Evolutionary conservation across 139 green algal genomes (phyloP), one percentile per base, ranked within the genome.

Genomic region (Chlorella sp.): DNA sequence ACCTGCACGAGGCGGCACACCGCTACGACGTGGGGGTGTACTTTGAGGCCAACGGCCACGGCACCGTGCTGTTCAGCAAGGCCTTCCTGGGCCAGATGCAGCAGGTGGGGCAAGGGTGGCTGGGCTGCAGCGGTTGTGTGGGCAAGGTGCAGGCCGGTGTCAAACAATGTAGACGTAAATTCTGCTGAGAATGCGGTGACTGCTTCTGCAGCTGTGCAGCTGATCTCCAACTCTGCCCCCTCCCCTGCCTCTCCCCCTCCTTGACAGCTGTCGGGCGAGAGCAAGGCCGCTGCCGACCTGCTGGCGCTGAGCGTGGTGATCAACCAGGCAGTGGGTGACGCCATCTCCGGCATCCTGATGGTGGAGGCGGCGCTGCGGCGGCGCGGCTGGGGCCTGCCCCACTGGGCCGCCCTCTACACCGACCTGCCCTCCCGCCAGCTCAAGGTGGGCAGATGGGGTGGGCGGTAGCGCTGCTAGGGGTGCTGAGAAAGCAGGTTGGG

Each of bases 1-100:
- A 98, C 87, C 81, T 98, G 73, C 96, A 99, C 70, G 87, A 89
- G 30, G 93, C 90, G 26, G 97, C 96, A 7, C 86, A 90, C 62
- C 79, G 79, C 1, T 98, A 95, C 87, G 97, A 99, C 81, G 86
- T 98, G 16, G 97, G 97, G 63, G 91, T 99, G 78, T 99, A 99
- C 90, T 99, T 98, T 89, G 97, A 99, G 91, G 93, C 97, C 28
- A 99, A 99, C 84, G 97, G 97, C 13, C 97, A 99, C 82, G 97
- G 97, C 84, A 98, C 95, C 0, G 95, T 98, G 44, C 88, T 99
- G 15, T 98, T 99, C 85, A 91, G 88, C 21, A 60, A 83, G 1
- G 23, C 47, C 12, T 84, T 98, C 56, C 83, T 96, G 47, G 34
- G 82, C 16, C 55, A 71, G 20, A 80, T 97, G 69, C 30, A 88